Percentiles rank a stretch among this genome's conserved stretches.
Evolutionary conservation across 2,329 filamentous ascomycete genomes (phyloP).

Genomic region (Clarireedia paspali): DNA sequence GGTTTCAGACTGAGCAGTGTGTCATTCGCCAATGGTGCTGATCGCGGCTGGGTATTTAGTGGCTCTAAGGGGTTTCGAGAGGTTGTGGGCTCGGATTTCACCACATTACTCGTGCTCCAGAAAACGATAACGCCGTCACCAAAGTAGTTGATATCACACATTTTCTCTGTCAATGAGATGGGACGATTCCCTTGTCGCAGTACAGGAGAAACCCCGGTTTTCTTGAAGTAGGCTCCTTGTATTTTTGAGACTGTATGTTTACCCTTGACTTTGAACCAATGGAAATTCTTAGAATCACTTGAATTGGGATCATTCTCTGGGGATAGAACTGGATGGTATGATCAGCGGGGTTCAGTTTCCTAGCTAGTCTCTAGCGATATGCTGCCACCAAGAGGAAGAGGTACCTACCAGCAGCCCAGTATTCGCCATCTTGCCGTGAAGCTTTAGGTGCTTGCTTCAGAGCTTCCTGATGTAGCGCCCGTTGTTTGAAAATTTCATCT

Average conservation of each 20-base stretch:
- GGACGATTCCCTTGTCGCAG: constrained; percentile 1
- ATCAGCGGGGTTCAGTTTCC: not conserved
- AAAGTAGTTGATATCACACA: constrained; percentile 4
- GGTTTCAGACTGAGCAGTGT: not conserved
- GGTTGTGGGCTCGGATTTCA: not conserved
- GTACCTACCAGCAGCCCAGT: constrained; percentile 3
- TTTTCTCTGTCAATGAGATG: not conserved
- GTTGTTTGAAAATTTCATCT: not conserved
- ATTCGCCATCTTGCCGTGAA: not conserved
- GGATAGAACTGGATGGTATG: not conserved
- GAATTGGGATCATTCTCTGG: not conserved
- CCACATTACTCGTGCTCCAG: not conserved
- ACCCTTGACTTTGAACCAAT: constrained; percentile 9
- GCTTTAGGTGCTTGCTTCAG: not conserved
- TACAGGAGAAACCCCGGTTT: not conserved
- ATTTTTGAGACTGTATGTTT: constrained; percentile 8
- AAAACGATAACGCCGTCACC: constrained; percentile 2
- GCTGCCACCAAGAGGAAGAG: not conserved
- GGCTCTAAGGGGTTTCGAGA: not conserved
- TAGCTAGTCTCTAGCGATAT: not conserved
- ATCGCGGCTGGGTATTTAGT: not conserved
- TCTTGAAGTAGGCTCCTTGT: not conserved
- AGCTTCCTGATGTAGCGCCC: not conserved
- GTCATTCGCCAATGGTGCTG: not conserved
- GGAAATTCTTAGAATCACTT: not conserved